These are phyloP conservation scores for Corynascus novoguineensis DNA, from an alignment of 495 filamentous ascomycete genomes.

Conservation along the genomic window DNA sequence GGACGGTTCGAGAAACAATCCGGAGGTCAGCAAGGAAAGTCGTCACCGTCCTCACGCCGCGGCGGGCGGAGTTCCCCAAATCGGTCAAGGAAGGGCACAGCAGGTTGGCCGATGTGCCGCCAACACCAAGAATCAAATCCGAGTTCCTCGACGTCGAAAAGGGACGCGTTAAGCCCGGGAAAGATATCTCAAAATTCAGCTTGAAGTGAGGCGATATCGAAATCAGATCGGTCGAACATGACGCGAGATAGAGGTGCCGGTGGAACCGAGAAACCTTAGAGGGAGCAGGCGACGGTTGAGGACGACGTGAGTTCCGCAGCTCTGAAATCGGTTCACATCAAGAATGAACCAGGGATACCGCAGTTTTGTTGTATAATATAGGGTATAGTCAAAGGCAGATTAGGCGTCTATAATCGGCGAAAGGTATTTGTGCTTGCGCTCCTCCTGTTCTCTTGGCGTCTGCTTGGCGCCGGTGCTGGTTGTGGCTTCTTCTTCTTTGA, in stretches of 20 bases:
- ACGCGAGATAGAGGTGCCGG: neutral
- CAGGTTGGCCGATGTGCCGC: constrained; percentile 47
- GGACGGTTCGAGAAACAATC: constrained; percentile 49
- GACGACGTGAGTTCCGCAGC: neutral
- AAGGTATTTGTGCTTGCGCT: constrained; percentile 73
- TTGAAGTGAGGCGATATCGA: constrained; percentile 17
- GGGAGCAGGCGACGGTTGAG: too few relatives aligned
- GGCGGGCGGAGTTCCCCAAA: constrained; percentile 49
- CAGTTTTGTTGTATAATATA: constrained; percentile 28
- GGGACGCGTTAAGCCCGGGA: constrained; percentile 35
- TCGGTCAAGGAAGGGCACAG: constrained; percentile 43
- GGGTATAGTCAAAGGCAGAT: constrained; percentile 14
- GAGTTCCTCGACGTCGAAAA: constrained; percentile 47
- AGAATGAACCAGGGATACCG: constrained; percentile 17
- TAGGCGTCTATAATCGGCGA: constrained; percentile 49
- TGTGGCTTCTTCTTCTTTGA: constrained; percentile 48
- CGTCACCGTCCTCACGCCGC: constrained; percentile 48
- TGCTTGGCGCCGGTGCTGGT: constrained; percentile 34
- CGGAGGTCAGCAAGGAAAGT: constrained; percentile 50
- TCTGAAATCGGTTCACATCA: constrained; percentile 9
- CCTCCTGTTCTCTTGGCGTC: constrained; percentile 50
- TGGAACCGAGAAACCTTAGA: neutral
- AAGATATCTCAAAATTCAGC: constrained; percentile 35
- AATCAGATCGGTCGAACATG: neutral
- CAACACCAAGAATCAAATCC: constrained; percentile 42